Percentiles rank a stretch among this genome's conserved stretches.
Evolutionary conservation across 352 stramenopile species (phyloP).

Genomic region (Globisporangium cystogenes): DNA sequence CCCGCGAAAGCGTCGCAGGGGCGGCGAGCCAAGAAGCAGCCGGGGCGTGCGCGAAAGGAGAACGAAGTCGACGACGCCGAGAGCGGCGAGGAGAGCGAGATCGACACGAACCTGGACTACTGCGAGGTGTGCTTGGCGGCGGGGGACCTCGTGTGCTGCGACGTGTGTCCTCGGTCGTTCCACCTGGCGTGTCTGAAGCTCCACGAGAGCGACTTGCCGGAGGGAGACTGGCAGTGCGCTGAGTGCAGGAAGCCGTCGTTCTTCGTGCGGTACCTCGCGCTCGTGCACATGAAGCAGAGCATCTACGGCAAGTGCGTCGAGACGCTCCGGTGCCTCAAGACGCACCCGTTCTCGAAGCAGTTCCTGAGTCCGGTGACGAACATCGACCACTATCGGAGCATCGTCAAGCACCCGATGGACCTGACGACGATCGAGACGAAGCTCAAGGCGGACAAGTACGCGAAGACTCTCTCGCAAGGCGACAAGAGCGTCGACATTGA

Average conservation of each 20-base stretch:
- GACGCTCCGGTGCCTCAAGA: conserved; percentile 63
- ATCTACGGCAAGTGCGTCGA: conserved; percentile 60
- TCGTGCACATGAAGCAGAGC: conserved; percentile 43
- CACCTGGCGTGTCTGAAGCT: conserved; percentile 83
- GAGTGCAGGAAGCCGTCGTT: conserved; percentile 73
- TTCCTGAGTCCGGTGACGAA: conserved; percentile 75
- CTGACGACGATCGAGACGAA: conserved; percentile 69
- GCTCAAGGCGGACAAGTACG: conserved; percentile 51
- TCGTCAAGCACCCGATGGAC: conserved; percentile 83
- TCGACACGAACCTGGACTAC: conserved; percentile 80
- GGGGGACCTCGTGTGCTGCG: conserved; percentile 89
- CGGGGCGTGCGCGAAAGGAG: neutral
- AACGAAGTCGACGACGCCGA: conserved; percentile 14
- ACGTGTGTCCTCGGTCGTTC: conserved; percentile 89
- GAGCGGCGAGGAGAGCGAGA: conserved; percentile 43
- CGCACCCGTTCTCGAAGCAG: conserved; percentile 72
- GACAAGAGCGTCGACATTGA: conserved; percentile 41
- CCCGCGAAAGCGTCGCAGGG: neutral
- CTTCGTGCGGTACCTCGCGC: conserved; percentile 42
- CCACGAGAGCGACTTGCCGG: conserved; percentile 61
- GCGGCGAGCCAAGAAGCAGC: conserved; percentile 4
- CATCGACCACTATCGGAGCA: conserved; percentile 61
- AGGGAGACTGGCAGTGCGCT: conserved; percentile 78
- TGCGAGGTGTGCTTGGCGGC: conserved; percentile 77
- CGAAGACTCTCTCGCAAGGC: conserved; percentile 15